phyloP scores from a whole-genome alignment of 208 protist genomes.

The Crithidia expoeki region DNA sequence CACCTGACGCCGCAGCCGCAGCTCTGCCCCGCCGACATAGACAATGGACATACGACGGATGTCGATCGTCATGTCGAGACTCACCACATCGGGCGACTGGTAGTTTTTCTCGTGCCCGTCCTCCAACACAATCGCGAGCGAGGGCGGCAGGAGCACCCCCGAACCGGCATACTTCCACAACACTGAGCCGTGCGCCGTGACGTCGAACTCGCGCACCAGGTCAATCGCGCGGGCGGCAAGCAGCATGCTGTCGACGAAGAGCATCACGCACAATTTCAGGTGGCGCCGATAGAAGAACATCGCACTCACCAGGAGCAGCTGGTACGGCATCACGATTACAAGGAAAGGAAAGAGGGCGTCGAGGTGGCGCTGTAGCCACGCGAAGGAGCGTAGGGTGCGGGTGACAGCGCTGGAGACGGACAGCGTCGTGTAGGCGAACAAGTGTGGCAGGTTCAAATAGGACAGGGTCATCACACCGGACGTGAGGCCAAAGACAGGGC shows the following conservation, averaged over 20 bases:
- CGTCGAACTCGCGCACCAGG: slow-evolving; percentile 78
- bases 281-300: slow-evolving; percentile 70
- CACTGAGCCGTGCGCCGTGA: slow-evolving; percentile 66
- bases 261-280: slow-evolving; percentile 43
- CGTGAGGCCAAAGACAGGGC: slow-evolving; percentile 59
- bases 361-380: slow-evolving; percentile 66
- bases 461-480: slow-evolving; percentile 60
- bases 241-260: slow-evolving; percentile 58
- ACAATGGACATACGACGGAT: slow-evolving; percentile 58
- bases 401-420: slow-evolving; percentile 51
- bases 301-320: slow-evolving; percentile 57
- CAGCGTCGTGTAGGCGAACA: slow-evolving; percentile 62
- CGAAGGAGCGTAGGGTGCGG: slow-evolving; percentile 52
- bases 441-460: slow-evolving; percentile 74
- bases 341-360: slow-evolving; percentile 58
- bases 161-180: slow-evolving; percentile 53
- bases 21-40: slow-evolving; percentile 35
- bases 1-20: slow-evolving; percentile 42
- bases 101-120: slow-evolving; percentile 62
- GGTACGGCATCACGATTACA: slow-evolving; percentile 53
- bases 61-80: slow-evolving; percentile 71
- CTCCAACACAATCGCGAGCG: slow-evolving; percentile 73
- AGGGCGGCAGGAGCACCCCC: slow-evolving; percentile 44
- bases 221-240: slow-evolving; percentile 66
- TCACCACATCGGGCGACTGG: slow-evolving; percentile 51